These are phyloP conservation scores for Cladobotryum mycophilum DNA, from an alignment of 2,329 filamentous ascomycete species.

Conservation along the genomic window DNA sequence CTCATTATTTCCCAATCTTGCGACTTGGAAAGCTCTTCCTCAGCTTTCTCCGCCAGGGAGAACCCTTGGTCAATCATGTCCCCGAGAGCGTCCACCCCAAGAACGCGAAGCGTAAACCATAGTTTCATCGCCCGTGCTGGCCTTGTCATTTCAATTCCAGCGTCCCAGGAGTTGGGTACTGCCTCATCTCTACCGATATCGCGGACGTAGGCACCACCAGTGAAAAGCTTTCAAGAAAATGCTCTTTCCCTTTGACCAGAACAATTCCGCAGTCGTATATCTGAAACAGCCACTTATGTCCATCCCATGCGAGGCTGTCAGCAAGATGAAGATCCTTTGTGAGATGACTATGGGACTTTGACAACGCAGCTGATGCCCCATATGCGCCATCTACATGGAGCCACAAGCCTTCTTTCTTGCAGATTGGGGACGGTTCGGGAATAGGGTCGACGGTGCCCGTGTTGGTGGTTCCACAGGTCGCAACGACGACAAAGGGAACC, in stretches of 20 bases:
- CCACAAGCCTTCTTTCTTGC: no score
- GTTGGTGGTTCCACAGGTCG: no score
- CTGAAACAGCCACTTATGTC: no score
- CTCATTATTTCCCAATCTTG: constrained; percentile 19
- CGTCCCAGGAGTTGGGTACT: constrained; percentile 22
- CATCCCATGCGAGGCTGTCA: no score
- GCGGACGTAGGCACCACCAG: constrained; percentile 19
- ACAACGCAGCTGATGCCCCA: no score
- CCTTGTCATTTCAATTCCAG: constrained; percentile 19
- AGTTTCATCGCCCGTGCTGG: constrained; percentile 21
- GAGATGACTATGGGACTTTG: constrained; percentile 16
- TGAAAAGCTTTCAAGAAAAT: constrained; percentile 17
- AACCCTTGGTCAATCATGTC: constrained; percentile 21
- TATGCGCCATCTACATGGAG: no score
- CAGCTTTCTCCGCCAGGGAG: constrained; percentile 16
- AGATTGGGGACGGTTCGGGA: no score
- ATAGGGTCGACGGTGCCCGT: no score
- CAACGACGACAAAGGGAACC: no score
- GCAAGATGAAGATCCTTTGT: background rate
- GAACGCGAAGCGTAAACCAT: constrained; percentile 19
- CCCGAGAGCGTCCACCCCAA: constrained; percentile 18
- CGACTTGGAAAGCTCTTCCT: constrained; percentile 13
- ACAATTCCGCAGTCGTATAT: no score
- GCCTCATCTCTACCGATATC: constrained; percentile 20
- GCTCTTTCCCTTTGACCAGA: no score